These are phyloP conservation scores for Ganoderma sinense DNA, from an alignment of 1,284 basidiomycete species.

Conservation along the genomic window DNA sequence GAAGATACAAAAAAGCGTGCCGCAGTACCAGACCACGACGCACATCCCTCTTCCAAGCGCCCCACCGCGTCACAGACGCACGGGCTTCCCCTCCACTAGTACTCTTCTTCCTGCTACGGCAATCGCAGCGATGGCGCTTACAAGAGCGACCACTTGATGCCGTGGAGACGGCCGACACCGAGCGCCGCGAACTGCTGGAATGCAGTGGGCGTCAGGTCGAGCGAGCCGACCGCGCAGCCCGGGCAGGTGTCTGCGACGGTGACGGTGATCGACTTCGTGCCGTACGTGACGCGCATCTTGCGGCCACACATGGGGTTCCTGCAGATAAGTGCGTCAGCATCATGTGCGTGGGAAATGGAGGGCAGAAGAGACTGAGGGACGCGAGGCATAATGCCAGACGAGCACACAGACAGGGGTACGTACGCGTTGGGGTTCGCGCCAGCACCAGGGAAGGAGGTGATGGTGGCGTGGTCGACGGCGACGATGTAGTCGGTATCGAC, in stretches of 20 bases:
- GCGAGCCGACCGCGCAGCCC: constrained; percentile 11
- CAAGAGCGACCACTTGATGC: constrained; percentile 31
- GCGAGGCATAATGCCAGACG: no score
- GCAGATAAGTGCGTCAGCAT: not conserved
- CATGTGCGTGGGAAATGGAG: not conserved
- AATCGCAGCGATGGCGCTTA: no score
- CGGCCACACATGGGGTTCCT: no score
- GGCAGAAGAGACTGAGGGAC: constrained; percentile 4
- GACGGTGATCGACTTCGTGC: constrained; percentile 32
- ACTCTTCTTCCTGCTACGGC: no score
- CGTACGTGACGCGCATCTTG: no score
- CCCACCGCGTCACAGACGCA: not conserved
- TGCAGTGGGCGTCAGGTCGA: constrained; percentile 1
- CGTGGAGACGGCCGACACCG: no score
- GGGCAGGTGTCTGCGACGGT: constrained; percentile 9
- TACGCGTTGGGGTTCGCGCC: constrained; percentile 27
- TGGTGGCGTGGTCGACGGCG: constrained; percentile 24
- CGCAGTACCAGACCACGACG: not conserved
- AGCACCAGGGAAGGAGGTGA: constrained; percentile 30
- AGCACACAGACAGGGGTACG: not conserved
- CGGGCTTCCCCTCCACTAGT: no score
- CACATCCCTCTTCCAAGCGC: not conserved
- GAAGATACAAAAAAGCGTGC: not conserved
- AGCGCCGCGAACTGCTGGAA: constrained; percentile 8
- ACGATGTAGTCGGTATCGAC: constrained; percentile 31